Evolutionary conservation across 208 protist species (phyloP).

Genomic region (Tritrichomonas foetus): DNA sequence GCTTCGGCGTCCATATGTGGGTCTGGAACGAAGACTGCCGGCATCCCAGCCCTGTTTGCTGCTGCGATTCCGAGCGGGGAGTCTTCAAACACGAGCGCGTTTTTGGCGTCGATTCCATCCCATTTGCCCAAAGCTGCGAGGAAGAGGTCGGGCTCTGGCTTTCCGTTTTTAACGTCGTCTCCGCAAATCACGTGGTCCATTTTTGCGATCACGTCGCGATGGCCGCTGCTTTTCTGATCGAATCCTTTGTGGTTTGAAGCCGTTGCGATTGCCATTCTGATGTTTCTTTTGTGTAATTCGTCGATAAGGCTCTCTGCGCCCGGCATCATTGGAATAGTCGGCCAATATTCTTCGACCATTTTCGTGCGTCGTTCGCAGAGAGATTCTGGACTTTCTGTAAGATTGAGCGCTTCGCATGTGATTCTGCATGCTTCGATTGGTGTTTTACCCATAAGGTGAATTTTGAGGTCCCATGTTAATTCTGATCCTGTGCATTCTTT

Average conservation of each 20-base stretch:
- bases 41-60: conserved; percentile 10
- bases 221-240: background rate
- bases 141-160: conserved; percentile 25
- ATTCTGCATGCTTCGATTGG: background rate
- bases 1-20: background rate
- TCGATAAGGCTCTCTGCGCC: background rate
- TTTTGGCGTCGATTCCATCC: background rate
- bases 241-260: background rate
- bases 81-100: conserved; percentile 25
- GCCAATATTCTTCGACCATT: conserved; percentile 24
- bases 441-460: conserved; percentile 31
- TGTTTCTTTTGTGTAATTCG: background rate
- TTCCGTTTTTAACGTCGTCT: conserved; percentile 15
- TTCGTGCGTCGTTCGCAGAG: background rate
- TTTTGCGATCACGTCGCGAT: background rate
- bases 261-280: background rate
- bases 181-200: background rate
- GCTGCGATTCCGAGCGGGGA: background rate
- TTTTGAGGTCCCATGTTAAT: background rate
- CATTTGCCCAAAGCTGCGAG: background rate
- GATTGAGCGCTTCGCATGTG: background rate
- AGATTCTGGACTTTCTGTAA: background rate
- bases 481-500: background rate
- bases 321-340: conserved; percentile 33
- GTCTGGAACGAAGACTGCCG: background rate